Conservation (phyloP, 306 rosid genomes). For the Trichosanthes truncata region DNA sequence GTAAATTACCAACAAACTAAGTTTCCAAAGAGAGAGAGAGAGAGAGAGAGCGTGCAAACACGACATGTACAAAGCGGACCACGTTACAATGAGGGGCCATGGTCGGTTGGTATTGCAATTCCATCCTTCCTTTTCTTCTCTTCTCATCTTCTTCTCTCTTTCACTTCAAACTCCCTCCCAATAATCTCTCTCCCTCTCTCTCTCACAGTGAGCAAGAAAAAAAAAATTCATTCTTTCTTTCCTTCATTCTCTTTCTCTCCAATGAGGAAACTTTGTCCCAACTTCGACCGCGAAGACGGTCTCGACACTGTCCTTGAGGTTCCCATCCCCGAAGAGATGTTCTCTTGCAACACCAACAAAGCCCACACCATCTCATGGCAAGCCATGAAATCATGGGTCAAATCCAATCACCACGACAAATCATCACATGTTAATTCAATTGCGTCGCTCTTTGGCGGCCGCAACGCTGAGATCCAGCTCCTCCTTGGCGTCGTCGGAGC, state of each 20-base stretch:
- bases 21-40: constrained; percentile 9
- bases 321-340: constrained; percentile 82
- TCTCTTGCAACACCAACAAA: constrained; percentile 26
- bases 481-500: constrained; percentile 87
- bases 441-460: constrained; percentile 43
- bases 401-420: constrained; percentile 30
- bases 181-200: neutral
- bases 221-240: neutral
- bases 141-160: neutral
- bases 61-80: constrained; percentile 64
- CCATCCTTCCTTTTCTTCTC: neutral
- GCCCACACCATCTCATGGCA: constrained; percentile 50
- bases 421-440: constrained; percentile 15
- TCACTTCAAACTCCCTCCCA: neutral
- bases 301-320: constrained; percentile 97
- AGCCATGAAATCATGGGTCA: constrained; percentile 73
- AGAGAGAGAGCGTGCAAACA: constrained; percentile 75
- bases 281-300: constrained; percentile 77
- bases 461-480: constrained; percentile 67
- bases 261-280: constrained; percentile 90
- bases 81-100: constrained; percentile 40
- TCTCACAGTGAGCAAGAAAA: neutral
- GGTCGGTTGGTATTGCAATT: constrained; percentile 38
- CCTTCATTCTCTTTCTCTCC: neutral
- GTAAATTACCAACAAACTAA: constrained; percentile 1